Percentiles rank a stretch among this genome's conserved stretches.
phyloP scores from a whole-genome alignment of 805 yeast genomes.

The Candida multigemmis region DNA sequence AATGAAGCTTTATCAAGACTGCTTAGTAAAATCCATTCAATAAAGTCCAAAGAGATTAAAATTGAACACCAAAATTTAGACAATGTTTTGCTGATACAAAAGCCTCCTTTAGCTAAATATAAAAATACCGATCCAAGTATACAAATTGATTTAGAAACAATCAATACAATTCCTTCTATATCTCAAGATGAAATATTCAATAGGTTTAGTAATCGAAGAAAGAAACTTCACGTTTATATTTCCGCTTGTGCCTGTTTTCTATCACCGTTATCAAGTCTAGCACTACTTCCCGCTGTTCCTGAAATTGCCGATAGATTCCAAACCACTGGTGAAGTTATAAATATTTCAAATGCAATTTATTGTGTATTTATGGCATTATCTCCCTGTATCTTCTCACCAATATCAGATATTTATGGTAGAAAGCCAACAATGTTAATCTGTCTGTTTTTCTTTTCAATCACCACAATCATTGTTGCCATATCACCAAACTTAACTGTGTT shows the following conservation, averaged over 20 bases:
- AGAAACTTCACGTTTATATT: slow-evolving; percentile 4
- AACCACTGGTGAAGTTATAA: slow-evolving; percentile 38
- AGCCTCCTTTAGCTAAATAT: too few species aligned
- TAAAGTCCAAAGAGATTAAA: too few species aligned
- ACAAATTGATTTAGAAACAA: neutral
- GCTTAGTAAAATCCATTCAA: too few species aligned
- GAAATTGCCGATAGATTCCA: slow-evolving; percentile 35
- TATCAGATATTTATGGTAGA: slow-evolving; percentile 42
- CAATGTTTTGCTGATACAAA: too few species aligned
- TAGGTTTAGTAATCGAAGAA: neutral
- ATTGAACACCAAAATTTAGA: too few species aligned
- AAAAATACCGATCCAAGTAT: too few species aligned
- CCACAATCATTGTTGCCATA: slow-evolving; percentile 23
- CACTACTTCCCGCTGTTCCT: slow-evolving; percentile 42
- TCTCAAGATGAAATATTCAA: too few species aligned
- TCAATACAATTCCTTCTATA: too few species aligned
- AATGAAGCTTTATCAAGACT: too few species aligned
- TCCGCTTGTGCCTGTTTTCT: slow-evolving; percentile 20
- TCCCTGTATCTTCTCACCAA: slow-evolving; percentile 38
- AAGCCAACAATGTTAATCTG: slow-evolving; percentile 31
- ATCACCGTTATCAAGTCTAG: slow-evolving; percentile 32
- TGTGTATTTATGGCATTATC: slow-evolving; percentile 41
- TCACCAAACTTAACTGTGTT: slow-evolving; percentile 45
- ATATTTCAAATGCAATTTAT: slow-evolving; percentile 38
- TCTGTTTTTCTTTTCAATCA: slow-evolving; percentile 12